These are phyloP conservation scores for Penium margaritaceum DNA, from an alignment of 139 green algal species.

Conservation along the genomic window DNA sequence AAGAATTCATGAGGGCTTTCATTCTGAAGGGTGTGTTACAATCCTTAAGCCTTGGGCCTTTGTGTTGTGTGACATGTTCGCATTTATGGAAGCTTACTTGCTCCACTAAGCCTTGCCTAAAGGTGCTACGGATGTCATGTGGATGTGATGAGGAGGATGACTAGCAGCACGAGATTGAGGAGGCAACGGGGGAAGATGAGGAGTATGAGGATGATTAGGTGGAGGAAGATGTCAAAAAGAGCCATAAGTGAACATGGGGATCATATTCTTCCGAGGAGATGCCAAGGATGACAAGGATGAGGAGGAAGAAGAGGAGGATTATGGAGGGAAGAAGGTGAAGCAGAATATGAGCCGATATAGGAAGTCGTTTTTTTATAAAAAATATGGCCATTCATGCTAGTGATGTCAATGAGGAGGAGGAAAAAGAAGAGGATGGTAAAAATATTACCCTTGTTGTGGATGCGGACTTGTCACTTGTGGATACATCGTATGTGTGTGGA, in stretches of 20 bases:
- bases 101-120: too few relatives aligned
- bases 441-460: too few relatives aligned
- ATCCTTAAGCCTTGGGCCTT: too few relatives aligned
- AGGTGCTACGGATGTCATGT: too few relatives aligned
- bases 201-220: constrained; percentile 14
- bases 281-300: constrained; percentile 45
- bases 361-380: constrained; percentile 30
- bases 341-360: constrained; percentile 9
- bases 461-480: too few relatives aligned
- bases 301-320: constrained; percentile 42
- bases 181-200: constrained; percentile 17
- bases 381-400: constrained; percentile 34
- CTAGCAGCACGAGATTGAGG: constrained; percentile 17
- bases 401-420: constrained; percentile 48
- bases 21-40: too few relatives aligned
- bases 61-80: too few relatives aligned
- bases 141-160: constrained; percentile 7
- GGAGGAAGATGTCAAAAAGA: background rate
- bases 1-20: too few relatives aligned
- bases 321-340: constrained; percentile 5
- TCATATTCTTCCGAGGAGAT: constrained; percentile 11
- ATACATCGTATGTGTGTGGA: too few relatives aligned
- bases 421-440: constrained; percentile 43
- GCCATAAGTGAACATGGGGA: background rate
- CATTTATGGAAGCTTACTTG: too few relatives aligned